Percentiles rank a stretch among this genome's conserved stretches.
These are phyloP conservation scores for Scleroderma citrinum DNA, from an alignment of 768 basidiomycete genomes.

Conservation along the genomic window DNA sequence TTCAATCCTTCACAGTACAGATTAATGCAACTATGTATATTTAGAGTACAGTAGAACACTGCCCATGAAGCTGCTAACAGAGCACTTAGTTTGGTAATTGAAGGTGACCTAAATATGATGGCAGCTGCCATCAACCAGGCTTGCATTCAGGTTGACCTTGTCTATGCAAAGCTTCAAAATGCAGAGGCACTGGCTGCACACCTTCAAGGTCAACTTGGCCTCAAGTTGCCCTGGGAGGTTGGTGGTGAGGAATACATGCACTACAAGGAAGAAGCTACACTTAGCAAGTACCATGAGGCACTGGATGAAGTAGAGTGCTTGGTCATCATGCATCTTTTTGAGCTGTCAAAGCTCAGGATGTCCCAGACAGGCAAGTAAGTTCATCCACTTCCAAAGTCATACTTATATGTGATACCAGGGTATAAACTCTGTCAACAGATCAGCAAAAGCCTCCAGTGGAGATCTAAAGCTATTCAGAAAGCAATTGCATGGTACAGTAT, in stretches of 20 bases:
- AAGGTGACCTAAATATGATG: neutral
- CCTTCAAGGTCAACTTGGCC: neutral
- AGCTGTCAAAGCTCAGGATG: slow-evolving; percentile 23
- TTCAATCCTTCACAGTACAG: too few species aligned
- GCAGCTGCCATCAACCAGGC: neutral
- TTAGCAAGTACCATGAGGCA: slow-evolving; percentile 14
- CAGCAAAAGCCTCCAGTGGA: slow-evolving; percentile 11
- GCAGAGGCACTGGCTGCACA: neutral
- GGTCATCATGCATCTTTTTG: slow-evolving; percentile 25
- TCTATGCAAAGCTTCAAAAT: slow-evolving; percentile 1
- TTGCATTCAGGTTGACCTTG: neutral
- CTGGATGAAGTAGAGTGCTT: slow-evolving; percentile 25
- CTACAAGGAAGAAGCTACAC: neutral
- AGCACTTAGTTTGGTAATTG: neutral
- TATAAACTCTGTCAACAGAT: slow-evolving; percentile 31
- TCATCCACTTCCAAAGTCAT: neutral
- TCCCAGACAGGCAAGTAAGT: slow-evolving; percentile 14
- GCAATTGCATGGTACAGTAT: slow-evolving; percentile 23
- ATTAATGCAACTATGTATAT: too few species aligned
- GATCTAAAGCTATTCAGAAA: slow-evolving; percentile 18
- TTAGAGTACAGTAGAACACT: neutral
- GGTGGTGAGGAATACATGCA: slow-evolving; percentile 1
- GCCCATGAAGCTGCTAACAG: neutral
- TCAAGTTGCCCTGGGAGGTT: slow-evolving; percentile 1
- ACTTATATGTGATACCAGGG: slow-evolving; percentile 11